Evolutionary conservation across 768 basidiomycete species (phyloP).

Genomic region (Tricholoma sp.): DNA sequence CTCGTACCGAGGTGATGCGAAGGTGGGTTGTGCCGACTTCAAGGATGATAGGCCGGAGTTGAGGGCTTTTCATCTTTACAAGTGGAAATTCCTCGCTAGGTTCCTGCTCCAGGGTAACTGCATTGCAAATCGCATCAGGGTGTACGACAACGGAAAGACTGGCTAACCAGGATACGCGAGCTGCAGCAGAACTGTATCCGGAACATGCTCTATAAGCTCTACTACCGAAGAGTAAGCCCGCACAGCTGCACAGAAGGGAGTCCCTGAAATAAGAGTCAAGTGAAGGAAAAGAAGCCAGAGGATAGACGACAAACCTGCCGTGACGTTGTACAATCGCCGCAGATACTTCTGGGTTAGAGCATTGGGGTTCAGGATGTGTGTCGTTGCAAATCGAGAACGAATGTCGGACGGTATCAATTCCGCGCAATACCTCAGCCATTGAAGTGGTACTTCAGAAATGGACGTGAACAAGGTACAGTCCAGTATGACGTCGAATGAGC

Average conservation of each 20-base stretch:
- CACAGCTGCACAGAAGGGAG: conserved; percentile 45
- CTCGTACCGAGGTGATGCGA: conserved; percentile 67
- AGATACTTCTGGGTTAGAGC: conserved; percentile 66
- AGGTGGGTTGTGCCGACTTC: conserved; percentile 66
- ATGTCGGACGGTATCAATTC: conserved; percentile 73
- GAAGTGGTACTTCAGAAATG: conserved; percentile 72
- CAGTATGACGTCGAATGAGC: conserved; percentile 65
- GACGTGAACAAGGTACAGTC: conserved; percentile 79
- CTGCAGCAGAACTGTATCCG: conserved; percentile 38
- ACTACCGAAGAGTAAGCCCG: conserved; percentile 58
- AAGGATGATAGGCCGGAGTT: conserved; percentile 68
- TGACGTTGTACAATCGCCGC: conserved; percentile 71
- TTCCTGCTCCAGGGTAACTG: conserved; percentile 65
- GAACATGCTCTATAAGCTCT: conserved; percentile 55
- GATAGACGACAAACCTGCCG: conserved; percentile 32
- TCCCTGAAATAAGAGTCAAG: conserved; percentile 31
- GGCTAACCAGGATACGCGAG: conserved; percentile 53
- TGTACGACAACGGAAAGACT: background rate
- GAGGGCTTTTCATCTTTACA: conserved; percentile 63
- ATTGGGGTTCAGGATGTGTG: conserved; percentile 74
- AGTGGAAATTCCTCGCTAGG: conserved; percentile 46
- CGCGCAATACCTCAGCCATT: conserved; percentile 75
- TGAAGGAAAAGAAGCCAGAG: background rate
- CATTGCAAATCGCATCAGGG: conserved; percentile 5
- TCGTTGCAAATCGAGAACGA: conserved; percentile 50